Conservation (phyloP, 1,139 yeast genomes). For the Zhuliangozyma blackwelliae region DNA sequence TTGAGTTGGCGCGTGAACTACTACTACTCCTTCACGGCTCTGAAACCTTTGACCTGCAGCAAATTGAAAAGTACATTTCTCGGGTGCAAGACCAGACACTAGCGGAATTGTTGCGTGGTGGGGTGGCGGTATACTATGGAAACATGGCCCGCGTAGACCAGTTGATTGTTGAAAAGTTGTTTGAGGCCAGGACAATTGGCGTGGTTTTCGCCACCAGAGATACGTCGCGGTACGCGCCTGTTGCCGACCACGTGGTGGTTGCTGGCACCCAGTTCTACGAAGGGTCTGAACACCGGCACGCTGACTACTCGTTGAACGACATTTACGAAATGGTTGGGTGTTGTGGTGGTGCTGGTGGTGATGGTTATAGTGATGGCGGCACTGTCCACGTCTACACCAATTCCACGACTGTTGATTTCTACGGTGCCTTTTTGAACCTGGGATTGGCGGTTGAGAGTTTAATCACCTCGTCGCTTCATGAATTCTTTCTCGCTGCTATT, state of each 20-base stretch:
- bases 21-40: not conserved
- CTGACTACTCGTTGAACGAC: conserved; percentile 65
- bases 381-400: conserved; percentile 57
- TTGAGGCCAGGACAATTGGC: conserved; percentile 44
- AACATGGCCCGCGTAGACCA: conserved; percentile 57
- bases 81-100: conserved; percentile 48
- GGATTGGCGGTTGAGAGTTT: conserved; percentile 85
- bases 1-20: conserved; percentile 44
- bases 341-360: conserved; percentile 30
- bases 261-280: conserved; percentile 73
- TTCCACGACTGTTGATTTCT: conserved; percentile 54
- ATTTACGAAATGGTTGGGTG: conserved; percentile 73
- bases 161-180: conserved; percentile 50
- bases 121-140: conserved; percentile 66
- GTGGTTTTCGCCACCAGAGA: conserved; percentile 59
- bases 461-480: conserved; percentile 54
- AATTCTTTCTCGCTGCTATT: conserved; percentile 68
- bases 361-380: conserved; percentile 16
- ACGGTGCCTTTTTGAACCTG: conserved; percentile 65
- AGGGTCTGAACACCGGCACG: conserved; percentile 65
- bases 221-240: conserved; percentile 47
- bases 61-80: conserved; percentile 36
- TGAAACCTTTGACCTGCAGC: conserved; percentile 2
- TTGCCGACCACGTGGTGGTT: conserved; percentile 53
- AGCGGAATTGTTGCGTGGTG: conserved; percentile 43